These are phyloP conservation scores for Jamesozyma spencerorum DNA, from an alignment of 805 yeast genomes.

Conservation along the genomic window DNA sequence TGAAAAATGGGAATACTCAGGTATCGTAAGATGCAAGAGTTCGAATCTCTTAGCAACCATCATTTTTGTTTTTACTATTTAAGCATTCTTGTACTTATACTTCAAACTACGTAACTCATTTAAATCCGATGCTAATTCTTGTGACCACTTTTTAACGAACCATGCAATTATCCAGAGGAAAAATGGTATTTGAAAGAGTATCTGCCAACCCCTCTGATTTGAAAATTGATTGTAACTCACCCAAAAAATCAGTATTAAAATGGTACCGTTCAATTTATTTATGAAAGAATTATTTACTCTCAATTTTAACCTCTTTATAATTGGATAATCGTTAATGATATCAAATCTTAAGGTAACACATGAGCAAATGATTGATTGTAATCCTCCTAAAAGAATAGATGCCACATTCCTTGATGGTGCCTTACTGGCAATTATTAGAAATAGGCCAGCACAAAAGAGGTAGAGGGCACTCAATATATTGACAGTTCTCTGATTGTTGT, in stretches of 20 bases:
- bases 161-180: constrained; percentile 15
- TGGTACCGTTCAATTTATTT: constrained; percentile 14
- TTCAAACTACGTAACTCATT: constrained; percentile 18
- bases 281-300: constrained; percentile 14
- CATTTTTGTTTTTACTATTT: constrained; percentile 8
- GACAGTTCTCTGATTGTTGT: constrained; percentile 14
- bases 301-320: constrained; percentile 11
- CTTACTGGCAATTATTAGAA: constrained; percentile 17
- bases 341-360: constrained; percentile 22
- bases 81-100: constrained; percentile 28
- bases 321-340: constrained; percentile 14
- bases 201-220: constrained; percentile 5
- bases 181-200: constrained; percentile 20
- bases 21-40: constrained; percentile 31
- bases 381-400: constrained; percentile 9
- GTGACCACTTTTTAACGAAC: constrained; percentile 16
- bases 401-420: constrained; percentile 4
- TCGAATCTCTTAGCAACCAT: constrained; percentile 31
- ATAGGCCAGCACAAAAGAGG: constrained; percentile 18
- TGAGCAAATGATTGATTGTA: constrained; percentile 22
- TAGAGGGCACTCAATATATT: constrained; percentile 15
- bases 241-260: constrained; percentile 23
- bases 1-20: constrained; percentile 22
- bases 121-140: constrained; percentile 18
- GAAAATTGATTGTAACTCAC: constrained; percentile 16